Conservation (phyloP, 495 filamentous ascomycete genomes). For the Podospora didyma region DNA sequence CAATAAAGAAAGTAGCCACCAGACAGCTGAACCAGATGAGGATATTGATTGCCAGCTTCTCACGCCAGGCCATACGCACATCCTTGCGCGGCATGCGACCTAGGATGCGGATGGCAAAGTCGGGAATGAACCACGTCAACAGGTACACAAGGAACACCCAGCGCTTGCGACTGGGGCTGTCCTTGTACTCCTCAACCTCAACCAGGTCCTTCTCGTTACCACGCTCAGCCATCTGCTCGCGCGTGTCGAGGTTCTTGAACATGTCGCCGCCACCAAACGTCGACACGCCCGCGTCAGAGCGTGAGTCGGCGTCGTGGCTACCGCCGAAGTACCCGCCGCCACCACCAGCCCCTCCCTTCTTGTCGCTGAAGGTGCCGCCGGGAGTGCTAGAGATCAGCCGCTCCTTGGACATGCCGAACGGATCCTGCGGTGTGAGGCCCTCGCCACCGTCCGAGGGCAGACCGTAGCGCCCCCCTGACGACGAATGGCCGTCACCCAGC, state of each 20-base stretch:
- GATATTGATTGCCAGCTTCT: conserved; percentile 97
- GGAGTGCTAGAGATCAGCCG: conserved; percentile 62
- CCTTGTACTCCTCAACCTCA: conserved; percentile 78
- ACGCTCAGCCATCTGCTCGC: conserved; percentile 91
- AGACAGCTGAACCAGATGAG: conserved; percentile 90
- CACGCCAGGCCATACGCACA: conserved; percentile 89
- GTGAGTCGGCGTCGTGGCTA: conserved; percentile 73
- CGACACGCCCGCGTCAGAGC: conserved; percentile 85
- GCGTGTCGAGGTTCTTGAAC: conserved; percentile 94
- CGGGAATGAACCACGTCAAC: conserved; percentile 82
- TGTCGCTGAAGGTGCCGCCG: conserved; percentile 68
- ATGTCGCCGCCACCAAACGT: conserved; percentile 90
- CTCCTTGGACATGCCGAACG: conserved; percentile 66
- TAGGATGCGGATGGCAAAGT: conserved; percentile 72
- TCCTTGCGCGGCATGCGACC: conserved; percentile 91
- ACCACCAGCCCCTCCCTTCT: too few species aligned
- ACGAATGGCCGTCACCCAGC: conserved; percentile 57
- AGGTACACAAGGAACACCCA: conserved; percentile 88
- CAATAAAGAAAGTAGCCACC: conserved; percentile 79
- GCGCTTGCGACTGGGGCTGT: conserved; percentile 79
- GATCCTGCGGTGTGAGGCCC: conserved; percentile 30
- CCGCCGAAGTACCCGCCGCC: conserved; percentile 85
- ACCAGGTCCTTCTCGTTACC: conserved; percentile 86
- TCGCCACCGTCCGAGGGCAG: conserved; percentile 42
- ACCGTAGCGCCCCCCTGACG: conserved; percentile 49